Percentiles rank a stretch among this genome's conserved stretches.
Conservation (phyloP, 2,329 filamentous ascomycete species). For the Xylaria sp. region DNA sequence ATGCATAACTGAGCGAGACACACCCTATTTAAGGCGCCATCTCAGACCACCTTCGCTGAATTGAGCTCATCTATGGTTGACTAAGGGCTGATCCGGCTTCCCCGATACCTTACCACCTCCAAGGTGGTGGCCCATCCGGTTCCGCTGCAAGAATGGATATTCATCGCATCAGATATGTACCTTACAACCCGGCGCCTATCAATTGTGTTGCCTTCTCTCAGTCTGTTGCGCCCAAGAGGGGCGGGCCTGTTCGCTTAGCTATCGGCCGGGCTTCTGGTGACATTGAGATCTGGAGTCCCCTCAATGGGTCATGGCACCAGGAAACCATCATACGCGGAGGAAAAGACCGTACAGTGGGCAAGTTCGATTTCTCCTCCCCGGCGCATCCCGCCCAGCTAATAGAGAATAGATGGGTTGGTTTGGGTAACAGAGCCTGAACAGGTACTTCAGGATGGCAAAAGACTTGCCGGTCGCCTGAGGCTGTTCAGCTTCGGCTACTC, state of each 20-base stretch:
- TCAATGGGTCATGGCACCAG: conserved; percentile 85
- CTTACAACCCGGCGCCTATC: conserved; percentile 90
- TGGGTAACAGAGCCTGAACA: conserved; percentile 91
- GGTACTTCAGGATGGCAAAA: conserved; percentile 69
- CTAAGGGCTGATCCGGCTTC: not conserved
- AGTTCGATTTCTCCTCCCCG: conserved; percentile 9
- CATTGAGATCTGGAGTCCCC: conserved; percentile 97
- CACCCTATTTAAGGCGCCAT: not conserved
- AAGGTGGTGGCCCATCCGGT: conserved; percentile 16
- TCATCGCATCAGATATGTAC: conserved; percentile 96
- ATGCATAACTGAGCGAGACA: conserved; percentile 9
- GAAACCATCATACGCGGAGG: conserved; percentile 87
- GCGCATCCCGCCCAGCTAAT: conserved; percentile 17
- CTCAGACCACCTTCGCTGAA: not conserved
- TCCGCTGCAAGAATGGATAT: conserved; percentile 77
- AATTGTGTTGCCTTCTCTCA: conserved; percentile 96
- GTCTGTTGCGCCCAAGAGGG: conserved; percentile 63
- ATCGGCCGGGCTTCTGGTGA: conserved; percentile 94
- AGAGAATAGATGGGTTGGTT: conserved; percentile 85
- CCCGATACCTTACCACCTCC: conserved; percentile 14
- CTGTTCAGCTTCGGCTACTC: conserved; percentile 98
- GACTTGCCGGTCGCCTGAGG: conserved; percentile 76
- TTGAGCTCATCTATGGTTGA: not conserved
- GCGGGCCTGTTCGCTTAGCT: conserved; percentile 78
- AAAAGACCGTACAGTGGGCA: conserved; percentile 67